Conservation (phyloP, 2,329 filamentous ascomycete species). For the Elsinoe perseae region DNA sequence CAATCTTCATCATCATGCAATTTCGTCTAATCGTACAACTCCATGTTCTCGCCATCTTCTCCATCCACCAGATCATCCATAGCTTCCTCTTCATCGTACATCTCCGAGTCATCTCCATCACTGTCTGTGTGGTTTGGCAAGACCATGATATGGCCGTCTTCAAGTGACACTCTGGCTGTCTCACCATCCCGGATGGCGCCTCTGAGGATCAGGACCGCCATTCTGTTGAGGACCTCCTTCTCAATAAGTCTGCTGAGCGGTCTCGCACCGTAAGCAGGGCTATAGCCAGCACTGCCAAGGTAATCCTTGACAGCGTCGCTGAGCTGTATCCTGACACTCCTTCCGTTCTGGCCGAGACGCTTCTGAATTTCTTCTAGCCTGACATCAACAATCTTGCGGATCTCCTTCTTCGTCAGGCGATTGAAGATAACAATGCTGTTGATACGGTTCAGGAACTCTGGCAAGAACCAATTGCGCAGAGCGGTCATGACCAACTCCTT, state of each 20-base stretch:
- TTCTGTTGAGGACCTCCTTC: conserved; percentile 88
- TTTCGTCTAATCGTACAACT: conserved; percentile 48
- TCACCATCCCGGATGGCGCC: conserved; percentile 83
- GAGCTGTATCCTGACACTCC: conserved; percentile 78
- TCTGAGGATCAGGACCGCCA: conserved; percentile 84
- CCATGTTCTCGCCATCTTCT: conserved; percentile 49
- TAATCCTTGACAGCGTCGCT: conserved; percentile 85
- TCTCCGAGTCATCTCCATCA: conserved; percentile 55
- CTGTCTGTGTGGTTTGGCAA: conserved; percentile 71
- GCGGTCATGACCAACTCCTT: conserved; percentile 84
- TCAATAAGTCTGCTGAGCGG: conserved; percentile 86
- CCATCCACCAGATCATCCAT: conserved; percentile 57
- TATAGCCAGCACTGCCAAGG: conserved; percentile 84
- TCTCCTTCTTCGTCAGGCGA: conserved; percentile 79
- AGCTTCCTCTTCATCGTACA: conserved; percentile 69
- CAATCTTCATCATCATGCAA: not conserved
- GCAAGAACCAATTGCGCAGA: conserved; percentile 91
- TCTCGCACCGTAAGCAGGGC: conserved; percentile 86
- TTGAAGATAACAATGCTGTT: conserved; percentile 97
- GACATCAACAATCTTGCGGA: conserved; percentile 91
- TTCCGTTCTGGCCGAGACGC: conserved; percentile 73
- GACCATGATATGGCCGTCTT: conserved; percentile 72
- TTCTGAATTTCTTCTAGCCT: conserved; percentile 84
- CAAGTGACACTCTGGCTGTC: conserved; percentile 66
- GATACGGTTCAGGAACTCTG: conserved; percentile 98